Evolutionary conservation across 192 early-diverging fungal genomes (phyloP), one percentile per base, ranked within the genome.

Genomic region (Entomortierella parvispora): DNA sequence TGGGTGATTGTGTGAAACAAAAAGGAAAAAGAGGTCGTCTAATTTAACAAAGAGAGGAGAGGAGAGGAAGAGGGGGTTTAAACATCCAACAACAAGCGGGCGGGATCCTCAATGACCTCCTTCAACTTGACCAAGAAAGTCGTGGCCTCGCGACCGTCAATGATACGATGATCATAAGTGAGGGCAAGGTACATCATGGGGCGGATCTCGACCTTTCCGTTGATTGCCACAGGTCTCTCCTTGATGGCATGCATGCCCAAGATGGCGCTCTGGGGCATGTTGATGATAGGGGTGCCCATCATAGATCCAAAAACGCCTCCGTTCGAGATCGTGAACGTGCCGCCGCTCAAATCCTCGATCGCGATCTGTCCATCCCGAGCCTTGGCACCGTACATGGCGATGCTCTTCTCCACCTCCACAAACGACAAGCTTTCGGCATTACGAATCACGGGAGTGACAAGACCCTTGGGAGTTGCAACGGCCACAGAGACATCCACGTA

Each of bases 261-360:
- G 65, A 99, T 98, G 46, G 95, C 97, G 43, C 91, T 87, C 82
- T 99, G 97, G 54, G 97, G 97, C 80, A 92, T 83, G 86, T 99
- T 99, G 82, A 99, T 97, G 81, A 99, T 98, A 50, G 97, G 97
- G 12, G 97, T 99, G 43, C 97, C 97, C 81, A 90, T 91, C 62
- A 99, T 83, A 28, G 97, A 99, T 40, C 97, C 97, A 83, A 96
- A 99, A 43, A 98, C 95, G 44, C 97, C 97, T 65, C 97, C 97
- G 88, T 99, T 99, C 43, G 96, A 97, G 59, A 99, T 96, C 62
- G 97, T 99, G 81, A 99, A 99, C 50, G 97, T 99, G 62, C 97
- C 97, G 40, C 97, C 97, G 47, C 93, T 86, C 88, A 99, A 89
- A 80, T 99, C 97, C 86, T 99, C 97, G 71, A 99, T 92, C 20